These are phyloP conservation scores for Myxozyma vanderwaltii DNA, from an alignment of 805 yeast genomes.

Conservation along the genomic window DNA sequence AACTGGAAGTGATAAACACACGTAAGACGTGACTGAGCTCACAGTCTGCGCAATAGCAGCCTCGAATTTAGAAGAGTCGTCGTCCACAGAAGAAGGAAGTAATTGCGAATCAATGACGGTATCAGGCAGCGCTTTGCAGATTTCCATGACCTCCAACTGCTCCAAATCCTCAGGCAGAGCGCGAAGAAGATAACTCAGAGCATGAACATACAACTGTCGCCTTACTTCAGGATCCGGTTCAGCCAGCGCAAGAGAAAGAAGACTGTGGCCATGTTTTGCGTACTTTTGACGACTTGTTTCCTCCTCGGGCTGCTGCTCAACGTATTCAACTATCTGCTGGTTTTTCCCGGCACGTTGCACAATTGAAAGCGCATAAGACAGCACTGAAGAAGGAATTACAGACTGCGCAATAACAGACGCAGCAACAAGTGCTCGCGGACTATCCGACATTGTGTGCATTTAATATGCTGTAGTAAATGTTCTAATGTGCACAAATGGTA, in stretches of 20 bases:
- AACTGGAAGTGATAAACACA: slow-evolving; percentile 16
- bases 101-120: background rate
- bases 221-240: slow-evolving; percentile 8
- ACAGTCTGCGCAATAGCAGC: slow-evolving; percentile 13
- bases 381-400: background rate
- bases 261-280: slow-evolving; percentile 1
- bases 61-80: slow-evolving; percentile 4
- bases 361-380: slow-evolving; percentile 2
- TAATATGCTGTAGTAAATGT: background rate
- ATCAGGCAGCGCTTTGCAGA: slow-evolving; percentile 14
- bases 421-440: background rate
- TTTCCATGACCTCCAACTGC: slow-evolving; percentile 9
- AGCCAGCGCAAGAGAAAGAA: background rate
- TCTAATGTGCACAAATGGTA: background rate
- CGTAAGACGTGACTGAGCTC: slow-evolving; percentile 12
- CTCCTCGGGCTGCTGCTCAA: background rate
- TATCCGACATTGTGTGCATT: background rate
- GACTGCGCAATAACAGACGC: background rate
- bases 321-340: background rate
- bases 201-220: slow-evolving; percentile 24
- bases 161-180: slow-evolving; percentile 22
- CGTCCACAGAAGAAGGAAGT: background rate
- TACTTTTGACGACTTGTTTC: background rate
- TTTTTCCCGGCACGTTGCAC: background rate
- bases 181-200: slow-evolving; percentile 18